phyloP scores from a whole-genome alignment of 495 filamentous ascomycete genomes.

The Lichenothelia convexa region DNA sequence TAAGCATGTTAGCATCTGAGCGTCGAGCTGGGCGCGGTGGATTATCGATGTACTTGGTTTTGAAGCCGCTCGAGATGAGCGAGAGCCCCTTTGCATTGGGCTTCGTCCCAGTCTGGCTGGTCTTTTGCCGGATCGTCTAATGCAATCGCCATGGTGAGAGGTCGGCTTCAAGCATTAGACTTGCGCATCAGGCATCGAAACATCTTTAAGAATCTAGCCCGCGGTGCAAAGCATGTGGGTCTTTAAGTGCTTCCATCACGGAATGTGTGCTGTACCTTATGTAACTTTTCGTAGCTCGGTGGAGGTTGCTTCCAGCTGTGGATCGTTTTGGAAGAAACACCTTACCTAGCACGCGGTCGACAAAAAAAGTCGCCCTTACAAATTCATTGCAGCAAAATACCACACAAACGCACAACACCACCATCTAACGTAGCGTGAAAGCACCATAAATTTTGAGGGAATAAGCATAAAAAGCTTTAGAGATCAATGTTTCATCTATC shows the following conservation, averaged over 20 bases:
- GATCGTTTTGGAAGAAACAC: too few relatives aligned
- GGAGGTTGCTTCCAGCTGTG: too few relatives aligned
- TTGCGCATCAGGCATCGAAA: neutral
- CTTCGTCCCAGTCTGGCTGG: slow-evolving; percentile 11
- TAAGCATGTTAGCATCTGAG: neutral
- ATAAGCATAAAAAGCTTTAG: too few relatives aligned
- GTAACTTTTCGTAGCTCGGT: too few relatives aligned
- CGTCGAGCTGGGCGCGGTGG: neutral
- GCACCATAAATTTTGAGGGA: too few relatives aligned
- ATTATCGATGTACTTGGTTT: slow-evolving; percentile 6
- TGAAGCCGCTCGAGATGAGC: slow-evolving; percentile 13
- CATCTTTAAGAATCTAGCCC: neutral
- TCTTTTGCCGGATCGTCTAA: neutral
- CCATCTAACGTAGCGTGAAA: too few relatives aligned
- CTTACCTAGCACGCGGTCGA: too few relatives aligned
- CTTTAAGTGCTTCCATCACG: neutral
- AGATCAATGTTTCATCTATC: too few relatives aligned
- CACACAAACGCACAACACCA: too few relatives aligned
- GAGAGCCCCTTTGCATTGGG: slow-evolving; percentile 11
- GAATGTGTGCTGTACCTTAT: too few relatives aligned
- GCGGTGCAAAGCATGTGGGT: neutral
- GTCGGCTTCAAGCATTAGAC: neutral
- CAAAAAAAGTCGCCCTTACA: too few relatives aligned
- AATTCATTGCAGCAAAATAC: too few relatives aligned
- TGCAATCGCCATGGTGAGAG: neutral